Base-by-base conservation (phyloP, 1,139 yeast genomes). In the Candida freyschussii region DNA sequence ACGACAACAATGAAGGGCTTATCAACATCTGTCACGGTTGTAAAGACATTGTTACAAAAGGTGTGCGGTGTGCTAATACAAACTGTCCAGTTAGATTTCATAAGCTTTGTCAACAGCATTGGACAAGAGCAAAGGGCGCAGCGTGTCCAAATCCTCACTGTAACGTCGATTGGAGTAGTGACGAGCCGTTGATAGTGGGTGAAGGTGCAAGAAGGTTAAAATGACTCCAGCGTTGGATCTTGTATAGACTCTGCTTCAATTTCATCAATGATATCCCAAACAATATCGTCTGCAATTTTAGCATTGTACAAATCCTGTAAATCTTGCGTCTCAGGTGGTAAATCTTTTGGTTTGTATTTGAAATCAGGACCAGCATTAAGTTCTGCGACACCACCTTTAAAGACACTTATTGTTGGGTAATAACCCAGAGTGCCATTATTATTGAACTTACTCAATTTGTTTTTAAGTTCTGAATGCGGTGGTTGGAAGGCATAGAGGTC, bases 361-460 rank as follows among this genome's bases (percentile, higher is more conserved):
- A 83, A 75, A n/a, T 72, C 61, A 0, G 89, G 87, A 0, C 89
- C 87, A 11, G 84, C 65, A 45, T 78, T 78, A 34, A 86, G 57
- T 34, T 71, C 63, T 7, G 85, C 95, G 11, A 72, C 63, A 0
- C 97, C 98, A 9, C 83, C 83, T 44, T 76, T 75, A 53, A 77
- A 91, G 21, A 83, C 84, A 35, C 95, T 83, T 21, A 86, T 66
- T 62, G 89, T 85, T 1, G 98, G 98, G 57, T 78, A 91, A 55
- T 93, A 91, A 0, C 97, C 98, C 34, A 87, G 60, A 29, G 75
- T 65, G 2, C 95, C 95, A 53, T 91, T 96, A 54, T 91, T 42
- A 59, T 70, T 57, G 59, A 48, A 64, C 42, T 63, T 62, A 48
- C 68, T 73, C 22, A 30, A 30, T 7, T 60, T 63, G 22, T 67